Base-by-base conservation (phyloP, 345 rosid genomes). In the Erucastrum elatum region DNA sequence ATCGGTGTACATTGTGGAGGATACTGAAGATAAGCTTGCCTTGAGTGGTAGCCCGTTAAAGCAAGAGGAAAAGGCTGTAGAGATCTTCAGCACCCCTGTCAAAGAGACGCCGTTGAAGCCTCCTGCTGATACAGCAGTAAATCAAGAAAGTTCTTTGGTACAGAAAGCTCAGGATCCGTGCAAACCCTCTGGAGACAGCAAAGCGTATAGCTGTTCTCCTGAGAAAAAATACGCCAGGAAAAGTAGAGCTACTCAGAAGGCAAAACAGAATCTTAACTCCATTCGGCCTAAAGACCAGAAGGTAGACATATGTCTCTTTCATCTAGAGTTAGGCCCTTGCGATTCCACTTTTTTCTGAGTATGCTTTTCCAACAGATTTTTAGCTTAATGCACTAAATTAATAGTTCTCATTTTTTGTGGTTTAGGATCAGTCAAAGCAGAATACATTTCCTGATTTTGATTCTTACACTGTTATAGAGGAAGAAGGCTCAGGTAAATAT, bases 401-500 rank as follows among this genome's bases (percentile, higher is more conserved):
- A 66, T 2, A 68, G 5, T 56, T 59, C n/a, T 64, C 16, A 12
- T 76, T 44, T 44, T 68, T 37, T 70, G 13, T 65, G 31, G 41
- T 80, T 72, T 68, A 90, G 98, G 92, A 87, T 76, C 85, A 75
- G 81, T n/a, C 17, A 37, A 86, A 80, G 82, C 72, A 83, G 60
- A 84, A 82, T 76, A 39, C 53, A 26, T 77, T 87, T 69, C 98
- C 99, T 27, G 72, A 70, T 30, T 93, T 95, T 87, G 98, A 95
- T 49, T 84, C 91, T 75, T 93, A 82, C 74, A 75, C 81, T 58
- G 87, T 91, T 27, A 91, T 89, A 84, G 94, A 86, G 76, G 94
- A 93, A 84, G 99, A 90, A 79, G 99, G 98, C 63, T 93, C 99
- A 84, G 98, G 99, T 91, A 87, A 21, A 55, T 33, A 17, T 66